Evolutionary conservation across 1,139 yeast species (phyloP).

Genomic region (Geotrichum reessii): DNA sequence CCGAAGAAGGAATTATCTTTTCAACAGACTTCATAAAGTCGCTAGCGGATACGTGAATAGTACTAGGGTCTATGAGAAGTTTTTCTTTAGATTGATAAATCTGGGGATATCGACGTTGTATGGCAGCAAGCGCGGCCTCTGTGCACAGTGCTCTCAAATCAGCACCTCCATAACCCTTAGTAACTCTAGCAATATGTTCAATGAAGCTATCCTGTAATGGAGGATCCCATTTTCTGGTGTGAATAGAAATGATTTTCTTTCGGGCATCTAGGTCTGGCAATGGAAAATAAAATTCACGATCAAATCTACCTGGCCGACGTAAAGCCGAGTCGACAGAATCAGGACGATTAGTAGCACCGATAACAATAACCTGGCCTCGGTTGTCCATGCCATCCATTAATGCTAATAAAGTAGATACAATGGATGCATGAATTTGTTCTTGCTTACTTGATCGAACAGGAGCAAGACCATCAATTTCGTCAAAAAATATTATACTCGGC

Average conservation of each 20-base stretch:
- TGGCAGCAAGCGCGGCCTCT: conserved; percentile 88
- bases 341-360: conserved; percentile 97
- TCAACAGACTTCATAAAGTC: conserved; percentile 86
- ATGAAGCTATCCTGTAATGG: conserved; percentile 55
- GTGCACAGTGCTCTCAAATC: conserved; percentile 92
- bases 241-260: conserved; percentile 69
- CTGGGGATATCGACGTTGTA: conserved; percentile 90
- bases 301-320: conserved; percentile 96
- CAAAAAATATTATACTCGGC: conserved; percentile 92
- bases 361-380: conserved; percentile 92
- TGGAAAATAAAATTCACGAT: conserved; percentile 93
- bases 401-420: conserved; percentile 88
- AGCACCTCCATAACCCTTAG: conserved; percentile 98
- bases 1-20: conserved; percentile 86
- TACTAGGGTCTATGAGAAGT: conserved; percentile 62
- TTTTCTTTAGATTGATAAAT: conserved; percentile 76
- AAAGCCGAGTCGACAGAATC: conserved; percentile 97
- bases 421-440: conserved; percentile 96
- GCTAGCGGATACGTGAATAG: conserved; percentile 69
- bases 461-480: conserved; percentile 96
- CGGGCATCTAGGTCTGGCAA: conserved; percentile 81
- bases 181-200: conserved; percentile 63
- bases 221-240: conserved; percentile 86
- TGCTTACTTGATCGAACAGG: conserved; percentile 96
- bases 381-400: conserved; percentile 99